Evolutionary conservation across 805 yeast species (phyloP).

Genomic region (Candida tammaniensis): DNA sequence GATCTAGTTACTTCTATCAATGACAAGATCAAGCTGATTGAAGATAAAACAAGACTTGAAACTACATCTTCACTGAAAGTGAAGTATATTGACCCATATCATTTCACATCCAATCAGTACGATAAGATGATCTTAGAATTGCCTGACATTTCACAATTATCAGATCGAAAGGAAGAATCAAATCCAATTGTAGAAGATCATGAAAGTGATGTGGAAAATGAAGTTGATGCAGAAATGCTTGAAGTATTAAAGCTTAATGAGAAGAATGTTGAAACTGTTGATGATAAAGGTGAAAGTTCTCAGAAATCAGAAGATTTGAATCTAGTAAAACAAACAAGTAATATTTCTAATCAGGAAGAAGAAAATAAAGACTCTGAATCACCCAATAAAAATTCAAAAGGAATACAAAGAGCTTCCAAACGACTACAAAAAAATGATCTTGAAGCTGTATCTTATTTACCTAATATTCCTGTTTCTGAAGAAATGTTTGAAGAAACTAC

Average conservation of each 20-base stretch:
- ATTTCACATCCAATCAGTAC: conserved; percentile 46
- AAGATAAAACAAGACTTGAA: conserved; percentile 33
- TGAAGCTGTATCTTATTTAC: conserved; percentile 5
- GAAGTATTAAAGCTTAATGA: too few species aligned
- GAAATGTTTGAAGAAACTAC: conserved; percentile 13
- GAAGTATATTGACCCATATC: conserved; percentile 51
- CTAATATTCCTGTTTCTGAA: conserved; percentile 7
- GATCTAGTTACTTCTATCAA: conserved; percentile 30
- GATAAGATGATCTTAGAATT: conserved; percentile 11
- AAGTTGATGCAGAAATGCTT: too few species aligned
- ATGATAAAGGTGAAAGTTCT: too few species aligned
- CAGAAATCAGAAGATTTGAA: too few species aligned
- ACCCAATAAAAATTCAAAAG: background rate
- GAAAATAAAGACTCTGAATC: background rate
- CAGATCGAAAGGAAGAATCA: conserved; percentile 17
- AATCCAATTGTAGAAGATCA: conserved; percentile 11
- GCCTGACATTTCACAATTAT: too few species aligned
- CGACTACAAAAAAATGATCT: conserved; percentile 13
- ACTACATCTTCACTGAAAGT: conserved; percentile 38
- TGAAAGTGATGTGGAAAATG: background rate
- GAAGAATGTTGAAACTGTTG: too few species aligned
- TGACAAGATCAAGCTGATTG: conserved; percentile 26
- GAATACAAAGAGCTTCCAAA: conserved; percentile 14
- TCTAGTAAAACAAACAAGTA: too few species aligned
- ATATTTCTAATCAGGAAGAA: too few species aligned